Evolutionary conservation across 2,329 filamentous ascomycete species (phyloP).

Genomic region (Trichoderma gracile): DNA sequence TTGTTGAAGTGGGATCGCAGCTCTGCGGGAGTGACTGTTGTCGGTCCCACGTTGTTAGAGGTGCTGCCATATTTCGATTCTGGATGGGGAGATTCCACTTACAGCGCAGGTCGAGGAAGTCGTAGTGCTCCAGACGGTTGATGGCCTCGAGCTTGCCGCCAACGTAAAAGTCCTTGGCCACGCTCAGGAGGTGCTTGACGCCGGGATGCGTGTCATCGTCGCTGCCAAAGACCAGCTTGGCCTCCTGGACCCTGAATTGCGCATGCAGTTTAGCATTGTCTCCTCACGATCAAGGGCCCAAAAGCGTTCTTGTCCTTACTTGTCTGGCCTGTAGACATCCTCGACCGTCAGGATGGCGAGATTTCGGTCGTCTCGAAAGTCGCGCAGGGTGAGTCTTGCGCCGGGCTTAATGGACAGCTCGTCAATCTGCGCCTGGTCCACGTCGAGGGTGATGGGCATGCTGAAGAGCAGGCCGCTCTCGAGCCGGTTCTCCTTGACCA

Average conservation of each 20-base stretch:
- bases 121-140: constrained; percentile 95
- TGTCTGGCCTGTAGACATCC: constrained; percentile 93
- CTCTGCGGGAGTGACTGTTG: constrained; percentile 83
- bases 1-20: constrained; percentile 97
- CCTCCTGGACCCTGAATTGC: constrained; percentile 75
- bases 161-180: constrained; percentile 84
- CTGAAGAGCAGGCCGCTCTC: constrained; percentile 87
- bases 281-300: constrained; percentile 24
- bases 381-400: constrained; percentile 81
- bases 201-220: constrained; percentile 89
- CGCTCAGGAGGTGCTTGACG: constrained; percentile 82
- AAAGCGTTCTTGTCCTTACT: constrained; percentile 56
- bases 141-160: constrained; percentile 96
- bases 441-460: constrained; percentile 95
- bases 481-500: constrained; percentile 85
- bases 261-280: not conserved
- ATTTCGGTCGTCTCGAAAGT: constrained; percentile 95
- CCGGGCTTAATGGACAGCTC: constrained; percentile 75
- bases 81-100: constrained; percentile 44
- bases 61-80: too few relatives aligned
- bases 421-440: constrained; percentile 73
- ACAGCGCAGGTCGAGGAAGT: constrained; percentile 96
- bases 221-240: constrained; percentile 90
- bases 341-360: constrained; percentile 94
- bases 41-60: not conserved